Evolutionary conservation across 192 early-diverging fungal species (phyloP).

Genomic region (Coemansia sp.): DNA sequence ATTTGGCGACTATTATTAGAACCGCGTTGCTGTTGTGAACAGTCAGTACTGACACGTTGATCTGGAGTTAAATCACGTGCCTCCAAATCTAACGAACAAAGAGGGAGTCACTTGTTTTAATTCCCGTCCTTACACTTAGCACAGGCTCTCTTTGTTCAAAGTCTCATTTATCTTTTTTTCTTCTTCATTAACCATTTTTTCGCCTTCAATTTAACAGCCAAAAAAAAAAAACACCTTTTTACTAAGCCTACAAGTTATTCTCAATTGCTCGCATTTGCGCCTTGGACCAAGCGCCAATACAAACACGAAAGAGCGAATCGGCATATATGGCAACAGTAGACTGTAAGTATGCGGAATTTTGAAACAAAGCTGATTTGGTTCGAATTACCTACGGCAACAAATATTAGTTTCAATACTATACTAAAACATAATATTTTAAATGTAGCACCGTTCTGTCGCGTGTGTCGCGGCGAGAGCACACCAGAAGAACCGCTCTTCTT

Average conservation of each 20-base stretch:
- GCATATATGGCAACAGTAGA: conserved; percentile 33
- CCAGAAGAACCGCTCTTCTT: conserved; percentile 82
- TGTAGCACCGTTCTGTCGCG: conserved; percentile 74
- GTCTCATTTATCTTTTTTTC: conserved; percentile 1
- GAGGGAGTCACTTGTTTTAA: neutral
- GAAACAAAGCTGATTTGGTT: neutral
- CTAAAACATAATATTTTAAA: neutral
- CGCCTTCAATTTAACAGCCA: neutral
- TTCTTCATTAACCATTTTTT: conserved; percentile 1
- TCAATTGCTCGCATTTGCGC: neutral
- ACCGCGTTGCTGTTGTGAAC: too few relatives aligned
- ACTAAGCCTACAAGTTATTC: neutral
- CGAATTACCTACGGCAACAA: neutral
- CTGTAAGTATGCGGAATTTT: conserved; percentile 12
- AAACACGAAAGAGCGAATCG: neutral
- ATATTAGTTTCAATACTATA: neutral
- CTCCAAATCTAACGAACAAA: neutral
- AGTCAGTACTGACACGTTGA: neutral
- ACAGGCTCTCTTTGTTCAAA: conserved; percentile 8
- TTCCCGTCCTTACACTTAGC: neutral
- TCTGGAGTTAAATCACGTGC: neutral
- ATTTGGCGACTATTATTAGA: too few relatives aligned
- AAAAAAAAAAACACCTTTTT: neutral
- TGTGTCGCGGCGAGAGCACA: conserved; percentile 75
- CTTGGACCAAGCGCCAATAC: neutral